Base-by-base conservation (phyloP, 352 stramenopile genomes). In the Phytopythium ostracodes region DNA sequence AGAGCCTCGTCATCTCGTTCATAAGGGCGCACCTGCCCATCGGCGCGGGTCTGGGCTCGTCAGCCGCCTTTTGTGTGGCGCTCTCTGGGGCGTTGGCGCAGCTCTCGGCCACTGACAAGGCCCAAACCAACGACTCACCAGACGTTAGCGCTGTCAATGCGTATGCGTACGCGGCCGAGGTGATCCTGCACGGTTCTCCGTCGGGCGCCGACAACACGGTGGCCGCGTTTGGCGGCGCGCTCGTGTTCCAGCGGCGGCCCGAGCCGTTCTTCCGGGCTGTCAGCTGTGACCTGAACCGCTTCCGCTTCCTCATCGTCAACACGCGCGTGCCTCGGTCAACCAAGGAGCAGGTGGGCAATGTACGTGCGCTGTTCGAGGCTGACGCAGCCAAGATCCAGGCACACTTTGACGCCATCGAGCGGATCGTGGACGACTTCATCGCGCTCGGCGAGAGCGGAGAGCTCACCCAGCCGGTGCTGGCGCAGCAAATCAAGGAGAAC, bases 141-240 rank as follows among this genome's bases (percentile, higher is more conserved):
- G 71, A 74, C 17, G 46, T 86, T 4, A 74, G 82, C 2, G 68
- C 68, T 17, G 81, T 98, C 54, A 98, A 98, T 70, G 57, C 63
- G 43, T 95, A 91, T 65, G 91, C 93, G 20, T 97, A 86, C 59
- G 72, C 77, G n/a, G 84, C 83, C 1, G 93, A 98, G 71, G 83
- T 91, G 20, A 84, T 98, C 53, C 70, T 97, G 25, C 93, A 98
- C 58, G 93, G 92, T 12, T 84, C 76, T 14, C 93, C 93, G 46
- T 98, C 90, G 15, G 93, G 93, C 46, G 81, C 97, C 27, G 93
- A 98, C 75, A 98, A 98, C 64, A 98, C 89, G 1, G 84, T 98
- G 15, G 90, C 84, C 29, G 84, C 83, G 36, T 97, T 89, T 67
- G 90, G 89, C 31, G 92, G 93, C 1, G 74, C 89, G n/a, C 70